Evolutionary conservation across 2,329 filamentous ascomycete genomes (phyloP).

Genomic region (Passalora sequoiae): DNA sequence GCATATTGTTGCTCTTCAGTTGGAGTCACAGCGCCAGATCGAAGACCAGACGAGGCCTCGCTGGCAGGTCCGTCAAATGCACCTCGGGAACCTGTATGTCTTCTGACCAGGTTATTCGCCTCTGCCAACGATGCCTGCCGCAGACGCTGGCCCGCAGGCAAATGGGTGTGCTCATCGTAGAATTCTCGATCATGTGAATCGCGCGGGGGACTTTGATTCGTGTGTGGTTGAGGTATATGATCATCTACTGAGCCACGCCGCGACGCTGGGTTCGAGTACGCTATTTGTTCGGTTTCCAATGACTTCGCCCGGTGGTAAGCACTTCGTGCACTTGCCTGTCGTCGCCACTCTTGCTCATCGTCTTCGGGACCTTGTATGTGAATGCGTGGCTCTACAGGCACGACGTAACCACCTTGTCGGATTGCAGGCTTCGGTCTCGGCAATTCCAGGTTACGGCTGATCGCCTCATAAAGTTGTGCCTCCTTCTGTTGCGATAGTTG

Average conservation of each 20-base stretch:
- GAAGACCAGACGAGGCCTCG: constrained; percentile 23
- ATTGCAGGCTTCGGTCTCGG: constrained; percentile 31
- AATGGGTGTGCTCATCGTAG: constrained; percentile 15
- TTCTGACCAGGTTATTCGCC: constrained; percentile 42
- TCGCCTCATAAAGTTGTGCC: constrained; percentile 26
- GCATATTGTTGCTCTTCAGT: constrained; percentile 44
- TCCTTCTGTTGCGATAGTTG: constrained; percentile 31
- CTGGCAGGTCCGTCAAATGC: constrained; percentile 8
- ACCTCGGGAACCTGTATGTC: constrained; percentile 32
- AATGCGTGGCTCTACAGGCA: constrained; percentile 11
- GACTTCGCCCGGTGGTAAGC: constrained; percentile 35
- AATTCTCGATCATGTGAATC: constrained; percentile 23
- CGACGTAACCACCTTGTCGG: constrained; percentile 17
- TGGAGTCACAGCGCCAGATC: constrained; percentile 48
- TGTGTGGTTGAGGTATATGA: constrained; percentile 11
- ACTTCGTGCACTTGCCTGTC: constrained; percentile 26
- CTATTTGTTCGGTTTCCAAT: constrained; percentile 29
- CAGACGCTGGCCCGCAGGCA: constrained; percentile 16
- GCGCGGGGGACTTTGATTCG: constrained; percentile 29
- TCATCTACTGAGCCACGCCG: constrained; percentile 26
- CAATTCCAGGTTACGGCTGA: constrained; percentile 20
- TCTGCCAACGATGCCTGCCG: constrained; percentile 34
- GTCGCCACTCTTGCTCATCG: constrained; percentile 17
- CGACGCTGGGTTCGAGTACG: constrained; percentile 29
- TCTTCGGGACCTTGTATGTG: constrained; percentile 24